Conservation (phyloP, 768 basidiomycete genomes). For the Infundibulicybe gibba region DNA sequence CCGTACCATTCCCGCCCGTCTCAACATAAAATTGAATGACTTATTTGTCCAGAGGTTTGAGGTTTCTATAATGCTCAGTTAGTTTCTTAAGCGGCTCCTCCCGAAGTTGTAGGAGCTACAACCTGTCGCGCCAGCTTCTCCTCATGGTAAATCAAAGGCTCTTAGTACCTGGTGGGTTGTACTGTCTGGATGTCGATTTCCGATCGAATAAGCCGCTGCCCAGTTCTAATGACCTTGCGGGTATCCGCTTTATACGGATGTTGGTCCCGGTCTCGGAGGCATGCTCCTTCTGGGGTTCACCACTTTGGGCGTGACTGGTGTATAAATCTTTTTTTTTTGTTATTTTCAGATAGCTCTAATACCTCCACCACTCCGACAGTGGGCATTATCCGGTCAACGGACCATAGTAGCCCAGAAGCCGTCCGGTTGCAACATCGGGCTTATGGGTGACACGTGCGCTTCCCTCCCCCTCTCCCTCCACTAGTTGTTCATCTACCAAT, state of each 20-base stretch:
- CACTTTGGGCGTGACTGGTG: slow-evolving; percentile 27
- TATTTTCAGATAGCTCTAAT: background rate
- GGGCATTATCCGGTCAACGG: slow-evolving; percentile 35
- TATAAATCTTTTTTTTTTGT: slow-evolving; percentile 22
- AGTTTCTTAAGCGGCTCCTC: background rate
- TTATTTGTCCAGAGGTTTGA: slow-evolving; percentile 10
- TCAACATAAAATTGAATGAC: background rate
- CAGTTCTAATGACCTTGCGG: slow-evolving; percentile 42
- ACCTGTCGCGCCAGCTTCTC: slow-evolving; percentile 34
- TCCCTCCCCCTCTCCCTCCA: background rate
- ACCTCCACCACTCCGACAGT: slow-evolving; percentile 26
- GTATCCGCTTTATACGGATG: slow-evolving; percentile 47
- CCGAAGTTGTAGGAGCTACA: slow-evolving; percentile 31
- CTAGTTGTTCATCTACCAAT: background rate
- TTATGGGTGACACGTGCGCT: slow-evolving; percentile 25
- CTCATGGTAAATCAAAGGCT: slow-evolving; percentile 42
- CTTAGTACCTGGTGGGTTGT: slow-evolving; percentile 38
- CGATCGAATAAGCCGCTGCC: too few relatives aligned
- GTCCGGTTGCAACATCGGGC: slow-evolving; percentile 31
- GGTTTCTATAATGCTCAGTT: background rate
- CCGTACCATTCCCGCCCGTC: slow-evolving; percentile 1
- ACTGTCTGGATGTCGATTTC: background rate
- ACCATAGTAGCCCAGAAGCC: slow-evolving; percentile 17
- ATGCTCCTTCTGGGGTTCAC: slow-evolving; percentile 27
- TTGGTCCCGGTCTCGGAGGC: slow-evolving; percentile 25